Evolutionary conservation across 495 filamentous ascomycete genomes (phyloP), one percentile per base, ranked within the genome.

Genomic region (Bacidia gigantensis): DNA sequence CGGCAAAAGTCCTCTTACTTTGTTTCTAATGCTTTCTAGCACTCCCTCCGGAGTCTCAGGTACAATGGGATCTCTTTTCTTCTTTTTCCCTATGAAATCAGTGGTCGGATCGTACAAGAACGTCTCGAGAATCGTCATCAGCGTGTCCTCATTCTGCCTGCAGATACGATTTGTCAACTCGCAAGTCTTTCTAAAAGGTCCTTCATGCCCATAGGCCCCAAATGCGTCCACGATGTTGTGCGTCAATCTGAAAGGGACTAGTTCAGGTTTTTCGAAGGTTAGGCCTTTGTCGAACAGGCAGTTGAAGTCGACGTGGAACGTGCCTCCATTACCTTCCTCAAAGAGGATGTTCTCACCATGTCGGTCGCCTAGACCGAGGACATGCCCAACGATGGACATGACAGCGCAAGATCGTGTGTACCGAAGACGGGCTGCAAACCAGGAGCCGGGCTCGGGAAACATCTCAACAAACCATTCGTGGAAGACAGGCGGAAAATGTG

Each of bases 291-390:
- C 93, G 66, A 99, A 99, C 20, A 99, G 83, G 68, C 92, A 99
- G 68, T 99, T 99, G 76, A 99, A 99, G 69, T 99, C 92, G 47
- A 99, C 92, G 67, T 99, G 92, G 61, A 97, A 81, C 22, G 93
- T 81, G 50, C 94, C 93, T 43, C 93, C 92, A 55, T 88, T 93
- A 32, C 83, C 82, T 74, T 95, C 87, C 65, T 97, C 89, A 46
- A 97, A 86, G 29, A 95, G 76, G 47, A 99, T 86, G 65, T 99
- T 99, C 67, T 97, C 92, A 50, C 89, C 89, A 66, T 99, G 92
- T n/a, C 92, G 87, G 63, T 99, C 92, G 35, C 92, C 92, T 2
- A 99, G 77, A 14, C 89, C 92, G 11, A 98, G 76, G 53, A 96
- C 86, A 24, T 94, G 88, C 49, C 92, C 92, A 21, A 95, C 86